Percentiles rank a stretch among this genome's conserved stretches.
Conservation (phyloP, 2,329 filamentous ascomycete genomes). For the Madurella fahalii region DNA sequence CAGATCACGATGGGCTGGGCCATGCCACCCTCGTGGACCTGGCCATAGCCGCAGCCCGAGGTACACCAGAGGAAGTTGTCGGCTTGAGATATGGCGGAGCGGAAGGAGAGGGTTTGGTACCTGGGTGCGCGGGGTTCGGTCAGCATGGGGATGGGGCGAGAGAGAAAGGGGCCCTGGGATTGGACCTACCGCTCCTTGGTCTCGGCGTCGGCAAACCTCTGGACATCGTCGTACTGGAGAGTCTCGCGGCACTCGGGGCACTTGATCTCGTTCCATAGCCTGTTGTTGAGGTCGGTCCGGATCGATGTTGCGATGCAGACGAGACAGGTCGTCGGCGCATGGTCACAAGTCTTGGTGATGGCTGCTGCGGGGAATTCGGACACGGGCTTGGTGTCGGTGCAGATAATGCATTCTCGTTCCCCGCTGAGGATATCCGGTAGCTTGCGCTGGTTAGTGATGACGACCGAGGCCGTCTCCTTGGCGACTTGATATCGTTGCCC, state of each 20-base stretch:
- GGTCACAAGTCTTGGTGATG: conserved; percentile 33
- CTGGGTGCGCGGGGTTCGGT: conserved; percentile 19
- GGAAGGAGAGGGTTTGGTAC: conserved; percentile 42
- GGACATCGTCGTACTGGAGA: conserved; percentile 43
- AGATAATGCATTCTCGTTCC: conserved; percentile 35
- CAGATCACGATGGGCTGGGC: conserved; percentile 41
- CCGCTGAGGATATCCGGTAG: conserved; percentile 23
- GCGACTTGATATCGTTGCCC: conserved; percentile 34
- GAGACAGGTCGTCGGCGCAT: conserved; percentile 33
- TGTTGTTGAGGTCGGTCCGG: conserved; percentile 31
- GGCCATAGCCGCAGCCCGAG: conserved; percentile 47
- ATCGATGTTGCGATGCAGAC: conserved; percentile 36
- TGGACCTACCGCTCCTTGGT: conserved; percentile 39
- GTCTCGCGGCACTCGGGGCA: conserved; percentile 49
- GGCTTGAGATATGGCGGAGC: conserved; percentile 40
- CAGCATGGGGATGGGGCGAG: background rate
- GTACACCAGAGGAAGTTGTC: conserved; percentile 53
- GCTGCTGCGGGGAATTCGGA: conserved; percentile 32
- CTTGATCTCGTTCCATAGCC: conserved; percentile 42
- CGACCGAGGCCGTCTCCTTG: conserved; percentile 25
- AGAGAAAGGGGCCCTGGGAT: background rate
- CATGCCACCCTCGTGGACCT: conserved; percentile 44
- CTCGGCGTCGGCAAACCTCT: conserved; percentile 40
- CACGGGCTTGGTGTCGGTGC: conserved; percentile 31
- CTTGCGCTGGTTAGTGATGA: conserved; percentile 32